phyloP scores from a whole-genome alignment of 2,329 filamentous ascomycete species.

The Nemania sp. region DNA sequence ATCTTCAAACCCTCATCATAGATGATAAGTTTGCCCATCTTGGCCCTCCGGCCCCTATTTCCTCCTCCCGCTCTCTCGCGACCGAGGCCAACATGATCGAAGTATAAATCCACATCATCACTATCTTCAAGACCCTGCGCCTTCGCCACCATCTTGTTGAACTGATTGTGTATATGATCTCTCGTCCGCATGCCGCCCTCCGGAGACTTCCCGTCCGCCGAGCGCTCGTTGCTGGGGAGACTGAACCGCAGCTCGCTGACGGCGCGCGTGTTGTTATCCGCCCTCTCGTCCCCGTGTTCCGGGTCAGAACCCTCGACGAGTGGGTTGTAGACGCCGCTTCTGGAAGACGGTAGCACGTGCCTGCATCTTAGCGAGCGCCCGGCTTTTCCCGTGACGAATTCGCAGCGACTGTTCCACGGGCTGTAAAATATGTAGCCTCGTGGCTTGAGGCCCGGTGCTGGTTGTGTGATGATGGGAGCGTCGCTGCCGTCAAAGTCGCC shows the following conservation, averaged over 20 bases:
- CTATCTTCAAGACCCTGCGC: conserved; percentile 41
- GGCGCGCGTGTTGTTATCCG: conserved; percentile 35
- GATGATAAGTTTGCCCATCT: conserved; percentile 90
- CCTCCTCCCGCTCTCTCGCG: conserved; percentile 85
- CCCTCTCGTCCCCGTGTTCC: conserved; percentile 38
- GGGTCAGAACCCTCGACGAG: conserved; percentile 44
- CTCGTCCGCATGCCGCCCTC: conserved; percentile 41
- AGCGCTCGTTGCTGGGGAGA: conserved; percentile 64
- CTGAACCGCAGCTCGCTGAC: conserved; percentile 92
- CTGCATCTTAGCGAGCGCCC: conserved; percentile 76
- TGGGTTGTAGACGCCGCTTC: conserved; percentile 47
- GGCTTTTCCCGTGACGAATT: conserved; percentile 77
- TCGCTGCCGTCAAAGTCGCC: conserved; percentile 37
- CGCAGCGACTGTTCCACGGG: conserved; percentile 85
- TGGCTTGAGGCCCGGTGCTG: conserved; percentile 54
- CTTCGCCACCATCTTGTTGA: conserved; percentile 35
- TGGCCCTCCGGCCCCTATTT: conserved; percentile 81
- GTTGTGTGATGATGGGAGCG: conserved; percentile 44
- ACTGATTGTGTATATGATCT: conserved; percentile 45
- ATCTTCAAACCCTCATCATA: conserved; percentile 91
- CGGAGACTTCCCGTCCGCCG: conserved; percentile 43
- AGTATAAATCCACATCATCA: conserved; percentile 45
- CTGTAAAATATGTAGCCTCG: conserved; percentile 78
- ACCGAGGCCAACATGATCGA: conserved; percentile 69
- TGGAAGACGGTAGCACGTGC: conserved; percentile 63